These are phyloP conservation scores for Carallia brachiata DNA, from an alignment of 345 rosid genomes.

Conservation along the genomic window DNA sequence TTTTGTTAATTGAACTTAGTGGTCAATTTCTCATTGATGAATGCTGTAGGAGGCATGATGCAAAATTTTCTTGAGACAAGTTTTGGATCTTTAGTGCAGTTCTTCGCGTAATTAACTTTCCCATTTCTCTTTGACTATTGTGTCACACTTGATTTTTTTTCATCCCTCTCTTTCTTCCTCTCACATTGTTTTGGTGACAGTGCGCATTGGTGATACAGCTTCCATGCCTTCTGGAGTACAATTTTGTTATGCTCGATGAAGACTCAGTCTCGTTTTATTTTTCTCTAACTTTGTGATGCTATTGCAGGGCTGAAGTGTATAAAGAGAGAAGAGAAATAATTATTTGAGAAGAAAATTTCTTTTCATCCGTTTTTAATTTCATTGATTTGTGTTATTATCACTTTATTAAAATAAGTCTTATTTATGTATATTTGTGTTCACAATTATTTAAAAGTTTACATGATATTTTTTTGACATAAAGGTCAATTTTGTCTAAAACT, in stretches of 20 bases:
- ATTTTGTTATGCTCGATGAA: neutral
- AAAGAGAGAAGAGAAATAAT: no score
- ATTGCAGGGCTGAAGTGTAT: no score
- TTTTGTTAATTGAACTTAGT: constrained; percentile 89
- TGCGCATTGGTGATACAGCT: constrained; percentile 32
- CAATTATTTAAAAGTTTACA: no score
- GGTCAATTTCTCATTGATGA: constrained; percentile 36
- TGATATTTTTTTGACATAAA: no score
- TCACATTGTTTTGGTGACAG: constrained; percentile 27
- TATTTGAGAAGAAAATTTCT: no score
- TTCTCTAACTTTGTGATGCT: no score
- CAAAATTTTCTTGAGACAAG: constrained; percentile 51
- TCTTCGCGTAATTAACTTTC: constrained; percentile 35
- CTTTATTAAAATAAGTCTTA: no score
- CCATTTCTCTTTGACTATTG: neutral
- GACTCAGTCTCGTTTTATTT: no score
- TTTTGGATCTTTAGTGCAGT: constrained; percentile 49
- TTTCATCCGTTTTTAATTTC: no score
- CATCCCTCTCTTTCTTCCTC: neutral
- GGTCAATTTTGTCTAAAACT: no score
- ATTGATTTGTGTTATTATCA: no score
- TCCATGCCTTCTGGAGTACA: constrained; percentile 33
- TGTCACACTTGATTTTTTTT: neutral
- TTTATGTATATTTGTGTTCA: no score
- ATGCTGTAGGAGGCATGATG: constrained; percentile 55